These are phyloP conservation scores for Massariosphaeria phaeospora DNA, from an alignment of 495 filamentous ascomycete genomes.

Conservation along the genomic window DNA sequence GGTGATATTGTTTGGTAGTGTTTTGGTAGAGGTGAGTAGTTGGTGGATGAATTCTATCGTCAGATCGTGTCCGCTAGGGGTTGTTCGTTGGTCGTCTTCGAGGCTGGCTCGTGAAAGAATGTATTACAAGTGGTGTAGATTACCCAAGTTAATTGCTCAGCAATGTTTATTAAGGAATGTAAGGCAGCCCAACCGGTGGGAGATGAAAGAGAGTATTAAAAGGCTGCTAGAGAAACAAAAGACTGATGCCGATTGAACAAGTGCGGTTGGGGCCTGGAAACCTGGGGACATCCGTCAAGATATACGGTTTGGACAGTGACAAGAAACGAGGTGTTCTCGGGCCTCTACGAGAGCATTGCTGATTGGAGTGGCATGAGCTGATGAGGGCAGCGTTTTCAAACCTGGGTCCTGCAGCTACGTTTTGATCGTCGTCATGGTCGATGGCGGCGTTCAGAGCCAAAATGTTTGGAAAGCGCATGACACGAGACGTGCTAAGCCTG, in stretches of 20 bases:
- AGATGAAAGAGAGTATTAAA: constrained; percentile 38
- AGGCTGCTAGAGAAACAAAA: constrained; percentile 35
- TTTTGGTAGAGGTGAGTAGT: neutral
- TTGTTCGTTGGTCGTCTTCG: constrained; percentile 13
- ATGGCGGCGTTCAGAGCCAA: constrained; percentile 16
- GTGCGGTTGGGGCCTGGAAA: constrained; percentile 28
- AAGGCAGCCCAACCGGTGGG: constrained; percentile 40
- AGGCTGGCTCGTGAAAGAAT: constrained; percentile 31
- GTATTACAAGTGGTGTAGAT: constrained; percentile 27
- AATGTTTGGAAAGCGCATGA: constrained; percentile 29
- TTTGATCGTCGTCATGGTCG: constrained; percentile 32
- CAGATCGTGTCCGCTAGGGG: constrained; percentile 5
- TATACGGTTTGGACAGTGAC: constrained; percentile 25
- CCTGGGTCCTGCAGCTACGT: constrained; percentile 31
- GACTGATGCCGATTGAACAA: constrained; percentile 29
- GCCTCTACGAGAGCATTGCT: constrained; percentile 22
- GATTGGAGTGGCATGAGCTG: constrained; percentile 34
- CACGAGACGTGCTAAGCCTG: constrained; percentile 31
- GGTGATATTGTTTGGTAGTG: constrained; percentile 4
- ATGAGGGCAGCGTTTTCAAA: constrained; percentile 35
- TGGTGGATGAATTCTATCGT: constrained; percentile 1
- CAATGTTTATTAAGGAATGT: constrained; percentile 40
- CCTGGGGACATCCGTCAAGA: constrained; percentile 21
- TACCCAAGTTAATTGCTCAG: constrained; percentile 35
- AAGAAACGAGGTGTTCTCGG: constrained; percentile 23